Percentiles rank a stretch among this genome's conserved stretches.
phyloP scores from a whole-genome alignment of 306 rosid genomes.

The Oemleria cerasiformis region DNA sequence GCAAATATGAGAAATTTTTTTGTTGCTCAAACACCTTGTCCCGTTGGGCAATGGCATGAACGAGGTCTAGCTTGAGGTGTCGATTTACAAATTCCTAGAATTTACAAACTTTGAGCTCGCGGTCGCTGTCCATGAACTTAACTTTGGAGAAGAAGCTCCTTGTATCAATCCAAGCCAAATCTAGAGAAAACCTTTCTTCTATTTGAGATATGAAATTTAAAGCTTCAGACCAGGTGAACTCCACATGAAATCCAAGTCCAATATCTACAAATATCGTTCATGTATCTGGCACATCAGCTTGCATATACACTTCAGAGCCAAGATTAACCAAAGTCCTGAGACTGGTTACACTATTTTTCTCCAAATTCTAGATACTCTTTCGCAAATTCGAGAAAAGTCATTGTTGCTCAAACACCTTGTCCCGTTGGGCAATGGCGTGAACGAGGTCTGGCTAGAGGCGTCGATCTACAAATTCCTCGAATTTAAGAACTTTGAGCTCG shows the following conservation, averaged over 20 bases:
- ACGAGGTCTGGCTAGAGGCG: slow-evolving; percentile 89
- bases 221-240: slow-evolving; percentile 95
- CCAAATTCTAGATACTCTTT: slow-evolving; percentile 70
- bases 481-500: too few species aligned
- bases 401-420: slow-evolving; percentile 48
- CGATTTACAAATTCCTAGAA: too few species aligned
- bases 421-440: slow-evolving; percentile 70
- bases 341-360: slow-evolving; percentile 81
- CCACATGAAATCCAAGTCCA: slow-evolving; percentile 94
- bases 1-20: slow-evolving; percentile 66
- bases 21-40: too few species aligned
- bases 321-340: slow-evolving; percentile 81
- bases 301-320: slow-evolving; percentile 89
- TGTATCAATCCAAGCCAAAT: too few species aligned
- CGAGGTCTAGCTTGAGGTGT: too few species aligned
- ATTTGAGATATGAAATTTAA: slow-evolving; percentile 57
- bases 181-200: slow-evolving; percentile 84
- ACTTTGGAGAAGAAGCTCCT: too few species aligned
- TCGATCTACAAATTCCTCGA: too few species aligned
- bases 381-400: slow-evolving; percentile 74
- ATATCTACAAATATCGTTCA: slow-evolving; percentile 74
- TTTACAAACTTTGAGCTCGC: too few species aligned
- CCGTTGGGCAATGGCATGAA: too few species aligned
- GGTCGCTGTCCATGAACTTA: too few species aligned
- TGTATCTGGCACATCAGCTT: slow-evolving; percentile 93